phyloP scores from a whole-genome alignment of 805 yeast genomes.

The Komagataella pastoris region DNA sequence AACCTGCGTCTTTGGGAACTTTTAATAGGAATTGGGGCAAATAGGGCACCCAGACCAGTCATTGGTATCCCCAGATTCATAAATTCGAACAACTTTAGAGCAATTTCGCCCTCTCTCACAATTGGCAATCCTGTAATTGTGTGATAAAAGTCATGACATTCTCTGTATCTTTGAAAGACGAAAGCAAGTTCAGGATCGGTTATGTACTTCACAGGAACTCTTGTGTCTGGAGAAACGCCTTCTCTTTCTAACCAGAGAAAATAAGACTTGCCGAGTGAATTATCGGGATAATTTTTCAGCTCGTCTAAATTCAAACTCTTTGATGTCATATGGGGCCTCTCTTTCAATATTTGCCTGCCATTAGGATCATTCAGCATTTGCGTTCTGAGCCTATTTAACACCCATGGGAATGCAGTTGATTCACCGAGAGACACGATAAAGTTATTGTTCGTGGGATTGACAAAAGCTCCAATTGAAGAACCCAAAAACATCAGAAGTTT shows the following conservation, averaged over 20 bases:
- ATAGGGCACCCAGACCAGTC: constrained; percentile 87
- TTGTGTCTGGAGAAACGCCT: constrained; percentile 86
- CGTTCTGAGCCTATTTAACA: constrained; percentile 46
- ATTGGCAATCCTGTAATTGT: constrained; percentile 85
- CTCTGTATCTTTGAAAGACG: constrained; percentile 87
- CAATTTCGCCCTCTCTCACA: constrained; percentile 91
- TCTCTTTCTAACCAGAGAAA: constrained; percentile 73
- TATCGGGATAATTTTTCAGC: constrained; percentile 45
- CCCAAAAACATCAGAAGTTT: constrained; percentile 49
- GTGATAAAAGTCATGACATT: constrained; percentile 95
- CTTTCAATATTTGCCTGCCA: constrained; percentile 69
- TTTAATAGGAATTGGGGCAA: constrained; percentile 73
- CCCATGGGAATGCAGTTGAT: constrained; percentile 65
- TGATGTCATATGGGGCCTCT: constrained; percentile 74
- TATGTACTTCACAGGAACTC: constrained; percentile 78
- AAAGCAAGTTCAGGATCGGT: constrained; percentile 86
- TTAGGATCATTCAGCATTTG: constrained; percentile 64
- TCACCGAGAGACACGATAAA: constrained; percentile 82
- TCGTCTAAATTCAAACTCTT: constrained; percentile 50
- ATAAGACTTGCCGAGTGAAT: constrained; percentile 71
- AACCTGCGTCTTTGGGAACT: constrained; percentile 50
- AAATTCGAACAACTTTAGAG: constrained; percentile 84
- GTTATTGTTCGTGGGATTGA: constrained; percentile 65
- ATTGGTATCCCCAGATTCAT: constrained; percentile 88
- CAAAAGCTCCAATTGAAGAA: constrained; percentile 66